Evolutionary conservation across 1,139 yeast genomes (phyloP), one percentile per base, ranked within the genome.

Genomic region (Yamadazyma sp.): DNA sequence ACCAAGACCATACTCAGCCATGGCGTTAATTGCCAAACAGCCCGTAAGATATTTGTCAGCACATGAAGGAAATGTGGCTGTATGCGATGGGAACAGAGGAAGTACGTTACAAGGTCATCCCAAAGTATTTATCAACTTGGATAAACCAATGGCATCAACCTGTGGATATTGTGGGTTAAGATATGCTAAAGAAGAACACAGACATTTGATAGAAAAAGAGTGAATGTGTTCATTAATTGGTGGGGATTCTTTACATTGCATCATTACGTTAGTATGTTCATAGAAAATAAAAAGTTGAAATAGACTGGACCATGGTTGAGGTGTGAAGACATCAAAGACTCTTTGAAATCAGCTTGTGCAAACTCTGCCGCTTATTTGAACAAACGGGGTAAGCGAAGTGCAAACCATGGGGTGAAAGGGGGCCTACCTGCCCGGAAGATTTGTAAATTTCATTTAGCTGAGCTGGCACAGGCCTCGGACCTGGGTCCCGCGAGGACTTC

Each of bases 1-100:
- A 64, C 96, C 96, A 45, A 77, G 77, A 55, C 91, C 95, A 6
- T 78, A 81, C 48, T 87, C 95, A 34, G 95, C 95, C 45, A 87
- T 87, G 58, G 92, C 87, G 40, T 73, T 87, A 61, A 85, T 87
- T 55, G 83, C 86, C 32, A 65, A 83, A 56, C 81, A 81, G 56
- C 95, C 96, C 9, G 66, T 87, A 36, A 69, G 79, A 53, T 84
- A 77, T 58, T 68, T 87, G 49, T 53, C 62, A 33, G 78, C 77
- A 50, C 58, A 58, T 27, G 72, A 71, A 28, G 74, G 71, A 15
- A 75, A 77, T 54, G 61, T 80, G 42, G 96, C 95, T 2, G 94
- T 84, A 16, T 87, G 96, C 59, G 88, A 85, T 56, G 96, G 95
- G 30, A 87, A 87, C 53, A 80, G 73, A 54, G 88, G 87, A 17